These are phyloP conservation scores for Filosporella fistucella DNA, from an alignment of 495 filamentous ascomycete genomes.

Conservation along the genomic window DNA sequence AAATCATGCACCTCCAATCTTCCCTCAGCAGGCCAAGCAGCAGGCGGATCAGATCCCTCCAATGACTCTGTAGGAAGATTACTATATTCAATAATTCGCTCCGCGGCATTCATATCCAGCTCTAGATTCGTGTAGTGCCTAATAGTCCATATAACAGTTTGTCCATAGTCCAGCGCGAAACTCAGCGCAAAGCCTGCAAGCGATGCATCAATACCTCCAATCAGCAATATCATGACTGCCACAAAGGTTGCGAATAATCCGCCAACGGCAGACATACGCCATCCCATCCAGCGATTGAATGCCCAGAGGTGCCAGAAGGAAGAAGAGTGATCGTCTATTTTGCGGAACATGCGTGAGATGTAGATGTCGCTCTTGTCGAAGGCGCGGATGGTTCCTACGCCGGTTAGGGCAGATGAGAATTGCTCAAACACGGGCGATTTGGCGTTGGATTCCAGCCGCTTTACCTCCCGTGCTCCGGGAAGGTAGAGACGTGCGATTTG, in stretches of 20 bases:
- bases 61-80: conserved; percentile 65
- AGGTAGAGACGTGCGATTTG: conserved; percentile 58
- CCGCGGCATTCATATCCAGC: conserved; percentile 79
- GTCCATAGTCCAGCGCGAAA: conserved; percentile 55
- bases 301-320: conserved; percentile 65
- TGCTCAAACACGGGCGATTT: conserved; percentile 77
- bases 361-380: conserved; percentile 63
- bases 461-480: conserved; percentile 66
- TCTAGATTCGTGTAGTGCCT: conserved; percentile 55
- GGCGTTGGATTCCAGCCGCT: conserved; percentile 67
- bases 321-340: conserved; percentile 59
- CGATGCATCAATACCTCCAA: conserved; percentile 62
- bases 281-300: conserved; percentile 71
- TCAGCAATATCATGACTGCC: conserved; percentile 57
- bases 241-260: conserved; percentile 65
- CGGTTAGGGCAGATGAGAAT: conserved; percentile 64
- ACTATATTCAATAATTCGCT: conserved; percentile 79
- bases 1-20: conserved; percentile 69
- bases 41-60: conserved; percentile 56
- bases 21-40: conserved; percentile 77
- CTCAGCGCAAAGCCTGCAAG: conserved; percentile 75
- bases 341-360: conserved; percentile 58
- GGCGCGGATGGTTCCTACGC: conserved; percentile 71
- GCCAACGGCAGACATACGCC: conserved; percentile 66
- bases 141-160: conserved; percentile 53